Percentiles rank a stretch among this genome's conserved stretches.
Evolutionary conservation across 2,329 filamentous ascomycete species (phyloP).

Genomic region (Coniosporium tulheliwenetii): DNA sequence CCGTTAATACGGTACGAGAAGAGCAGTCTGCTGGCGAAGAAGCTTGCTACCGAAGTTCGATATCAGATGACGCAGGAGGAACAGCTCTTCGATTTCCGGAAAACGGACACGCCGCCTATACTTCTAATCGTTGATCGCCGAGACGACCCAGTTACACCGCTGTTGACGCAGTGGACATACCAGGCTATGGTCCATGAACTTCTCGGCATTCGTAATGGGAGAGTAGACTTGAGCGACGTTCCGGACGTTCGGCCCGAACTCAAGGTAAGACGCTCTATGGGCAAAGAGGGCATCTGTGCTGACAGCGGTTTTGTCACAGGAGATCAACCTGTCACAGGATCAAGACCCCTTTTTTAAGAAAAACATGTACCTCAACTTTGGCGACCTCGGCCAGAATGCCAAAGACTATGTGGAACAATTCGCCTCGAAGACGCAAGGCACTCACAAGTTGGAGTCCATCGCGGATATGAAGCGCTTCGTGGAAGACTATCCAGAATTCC

Average conservation of each 20-base stretch:
- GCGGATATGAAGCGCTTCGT: slow-evolving; percentile 98
- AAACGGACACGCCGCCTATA: slow-evolving; percentile 87
- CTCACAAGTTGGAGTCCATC: slow-evolving; percentile 91
- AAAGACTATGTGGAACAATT: slow-evolving; percentile 99
- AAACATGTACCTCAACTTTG: slow-evolving; percentile 98
- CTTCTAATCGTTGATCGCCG: slow-evolving; percentile 78
- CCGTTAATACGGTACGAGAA: slow-evolving; percentile 87
- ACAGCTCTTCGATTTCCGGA: slow-evolving; percentile 89
- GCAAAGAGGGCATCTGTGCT: not conserved
- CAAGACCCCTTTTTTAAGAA: slow-evolving; percentile 99
- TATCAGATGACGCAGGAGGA: slow-evolving; percentile 94
- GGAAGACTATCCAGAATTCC: slow-evolving; percentile 95
- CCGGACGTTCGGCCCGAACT: slow-evolving; percentile 75
- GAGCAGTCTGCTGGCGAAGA: slow-evolving; percentile 79
- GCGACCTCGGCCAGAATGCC: slow-evolving; percentile 86
- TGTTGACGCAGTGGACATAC: slow-evolving; percentile 97
- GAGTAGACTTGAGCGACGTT: slow-evolving; percentile 73
- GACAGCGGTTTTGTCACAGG: slow-evolving; percentile 20
- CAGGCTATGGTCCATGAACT: slow-evolving; percentile 99
- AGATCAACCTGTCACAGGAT: slow-evolving; percentile 90
- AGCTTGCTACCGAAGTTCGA: slow-evolving; percentile 79
- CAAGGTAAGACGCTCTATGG: slow-evolving; percentile 25
- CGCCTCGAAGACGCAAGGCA: slow-evolving; percentile 93
- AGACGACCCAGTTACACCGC: slow-evolving; percentile 85
- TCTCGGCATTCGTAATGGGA: slow-evolving; percentile 85